Conservation (phyloP, 2,329 filamentous ascomycete species). For the Hirsutella thompsonii region DNA sequence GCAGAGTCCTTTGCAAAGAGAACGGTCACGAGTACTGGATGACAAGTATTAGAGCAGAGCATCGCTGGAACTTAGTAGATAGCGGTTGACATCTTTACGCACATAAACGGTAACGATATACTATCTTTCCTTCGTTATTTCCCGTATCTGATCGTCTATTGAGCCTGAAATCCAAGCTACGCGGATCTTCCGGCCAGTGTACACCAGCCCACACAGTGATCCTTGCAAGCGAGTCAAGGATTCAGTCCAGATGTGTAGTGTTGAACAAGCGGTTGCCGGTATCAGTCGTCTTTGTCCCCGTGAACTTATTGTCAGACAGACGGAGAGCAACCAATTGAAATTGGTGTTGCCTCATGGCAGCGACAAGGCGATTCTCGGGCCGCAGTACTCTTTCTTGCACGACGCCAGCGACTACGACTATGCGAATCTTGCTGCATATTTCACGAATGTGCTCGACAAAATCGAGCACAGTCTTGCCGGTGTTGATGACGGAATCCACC, state of each 20-base stretch:
- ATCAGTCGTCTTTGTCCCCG: conserved; percentile 36
- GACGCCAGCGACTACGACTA: conserved; percentile 43
- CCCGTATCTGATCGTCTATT: too few species aligned
- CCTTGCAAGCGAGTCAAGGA: too few species aligned
- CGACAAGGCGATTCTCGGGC: conserved; percentile 3
- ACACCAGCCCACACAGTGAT: too few species aligned
- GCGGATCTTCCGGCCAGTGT: neutral
- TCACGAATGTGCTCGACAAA: conserved; percentile 34
- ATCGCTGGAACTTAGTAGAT: too few species aligned
- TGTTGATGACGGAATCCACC: conserved; percentile 51
- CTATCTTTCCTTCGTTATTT: too few species aligned
- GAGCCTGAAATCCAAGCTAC: too few species aligned
- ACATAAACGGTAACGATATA: too few species aligned
- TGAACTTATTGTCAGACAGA: conserved; percentile 42
- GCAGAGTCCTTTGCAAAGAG: too few species aligned
- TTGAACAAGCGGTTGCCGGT: conserved; percentile 49
- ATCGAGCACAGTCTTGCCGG: conserved; percentile 31
- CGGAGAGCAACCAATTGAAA: conserved; percentile 37
- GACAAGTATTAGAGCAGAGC: too few species aligned
- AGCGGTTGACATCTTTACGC: too few species aligned
- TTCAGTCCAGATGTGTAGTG: conserved; percentile 31
- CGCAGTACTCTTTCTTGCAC: conserved; percentile 27
- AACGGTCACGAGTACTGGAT: too few species aligned
- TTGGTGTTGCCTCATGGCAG: conserved; percentile 7
- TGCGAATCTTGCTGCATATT: conserved; percentile 23